phyloP scores from a whole-genome alignment of 1,284 basidiomycete genomes.

The Sporisorium iseilematis-ciliati region DNA sequence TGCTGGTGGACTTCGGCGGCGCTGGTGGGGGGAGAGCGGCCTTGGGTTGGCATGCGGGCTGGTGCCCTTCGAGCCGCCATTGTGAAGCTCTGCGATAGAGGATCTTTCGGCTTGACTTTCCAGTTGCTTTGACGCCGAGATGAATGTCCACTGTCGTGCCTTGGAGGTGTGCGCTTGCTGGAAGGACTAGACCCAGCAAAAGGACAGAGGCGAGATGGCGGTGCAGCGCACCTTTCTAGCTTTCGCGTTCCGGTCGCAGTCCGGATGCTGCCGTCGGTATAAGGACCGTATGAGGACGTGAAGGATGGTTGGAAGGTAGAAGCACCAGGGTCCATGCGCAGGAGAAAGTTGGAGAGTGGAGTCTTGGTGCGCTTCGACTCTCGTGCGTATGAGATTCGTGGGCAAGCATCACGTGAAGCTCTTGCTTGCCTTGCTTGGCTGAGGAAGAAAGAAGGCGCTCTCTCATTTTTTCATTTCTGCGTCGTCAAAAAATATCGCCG shows the following conservation, averaged over 20 bases:
- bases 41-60: constrained; percentile 35
- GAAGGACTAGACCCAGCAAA: too few species aligned
- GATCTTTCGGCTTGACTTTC: not conserved
- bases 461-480: constrained; percentile 1
- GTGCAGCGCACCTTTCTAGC: not conserved
- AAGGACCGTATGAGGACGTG: too few species aligned
- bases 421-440: not conserved
- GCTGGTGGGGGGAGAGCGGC: constrained; percentile 28
- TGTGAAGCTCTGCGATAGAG: not conserved
- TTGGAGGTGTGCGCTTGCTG: not conserved
- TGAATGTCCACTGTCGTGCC: not conserved
- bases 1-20: constrained; percentile 37
- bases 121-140: too few species aligned
- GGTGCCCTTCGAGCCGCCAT: constrained; percentile 48
- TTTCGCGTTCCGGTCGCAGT: too few species aligned
- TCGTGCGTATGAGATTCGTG: constrained; percentile 27
- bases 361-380: constrained; percentile 4
- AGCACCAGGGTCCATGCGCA: not conserved
- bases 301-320: too few species aligned
- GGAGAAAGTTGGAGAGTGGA: constrained; percentile 2
- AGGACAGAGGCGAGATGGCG: not conserved
- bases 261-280: too few species aligned
- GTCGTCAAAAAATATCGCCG: constrained; percentile 5
- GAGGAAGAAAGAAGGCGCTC: not conserved
- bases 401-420: constrained; percentile 47